A percentile compares a stretch with the other conserved stretches of the same genome.
Evolutionary conservation across 1,139 yeast genomes (phyloP).

Genomic region (Debaryomyces nepalensis): DNA sequence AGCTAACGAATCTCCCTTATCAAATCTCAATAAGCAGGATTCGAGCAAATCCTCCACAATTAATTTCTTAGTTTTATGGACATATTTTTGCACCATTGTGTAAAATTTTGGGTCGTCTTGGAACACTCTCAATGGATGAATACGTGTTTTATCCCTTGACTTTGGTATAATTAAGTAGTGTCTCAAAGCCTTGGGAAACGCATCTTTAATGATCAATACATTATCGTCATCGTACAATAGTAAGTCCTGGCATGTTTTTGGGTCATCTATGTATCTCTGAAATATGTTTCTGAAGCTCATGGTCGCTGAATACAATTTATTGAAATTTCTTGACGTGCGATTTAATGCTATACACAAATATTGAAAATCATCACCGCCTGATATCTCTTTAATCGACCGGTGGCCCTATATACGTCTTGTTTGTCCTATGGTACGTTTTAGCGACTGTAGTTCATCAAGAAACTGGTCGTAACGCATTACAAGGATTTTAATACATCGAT

Average conservation of each 20-base stretch:
- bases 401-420: too few relatives aligned
- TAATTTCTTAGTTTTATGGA: conserved; percentile 46
- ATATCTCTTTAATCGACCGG: too few relatives aligned
- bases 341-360: conserved; percentile 1
- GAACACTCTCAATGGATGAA: conserved; percentile 62
- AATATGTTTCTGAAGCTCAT: conserved; percentile 44
- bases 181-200: conserved; percentile 64
- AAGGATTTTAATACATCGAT: too few relatives aligned
- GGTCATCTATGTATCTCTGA: conserved; percentile 38
- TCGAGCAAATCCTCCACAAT: conserved; percentile 41
- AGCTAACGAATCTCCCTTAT: conserved; percentile 17
- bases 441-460: too few relatives aligned
- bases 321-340: conserved; percentile 5
- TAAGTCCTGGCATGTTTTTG: conserved; percentile 26
- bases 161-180: conserved; percentile 71
- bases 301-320: not conserved
- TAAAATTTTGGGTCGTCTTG: conserved; percentile 35
- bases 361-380: too few relatives aligned
- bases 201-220: conserved; percentile 62
- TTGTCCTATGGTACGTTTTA: too few relatives aligned
- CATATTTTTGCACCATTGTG: conserved; percentile 37
- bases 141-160: conserved; percentile 37
- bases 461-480: too few relatives aligned
- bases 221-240: conserved; percentile 52
- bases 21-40: conserved; percentile 24